Evolutionary conservation across 2,329 filamentous ascomycete species (phyloP), one percentile per base, ranked within the genome.

Genomic region (Orbilia quercus): DNA sequence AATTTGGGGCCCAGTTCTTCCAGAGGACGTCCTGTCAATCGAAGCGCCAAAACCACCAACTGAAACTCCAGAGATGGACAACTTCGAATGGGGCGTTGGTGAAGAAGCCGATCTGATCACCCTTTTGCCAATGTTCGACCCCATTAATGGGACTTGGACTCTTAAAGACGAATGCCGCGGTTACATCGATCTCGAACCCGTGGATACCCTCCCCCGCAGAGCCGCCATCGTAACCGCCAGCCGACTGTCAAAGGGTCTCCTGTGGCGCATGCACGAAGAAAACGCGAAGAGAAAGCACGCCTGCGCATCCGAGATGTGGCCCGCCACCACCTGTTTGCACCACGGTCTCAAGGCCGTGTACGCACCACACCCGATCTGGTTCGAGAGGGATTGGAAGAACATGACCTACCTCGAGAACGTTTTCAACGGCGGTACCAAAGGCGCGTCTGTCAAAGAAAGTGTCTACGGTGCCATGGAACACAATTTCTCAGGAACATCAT

Each of bases 221-320:
- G 89, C 91, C 44, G 90, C 91, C 76, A 96, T 98, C 81, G 94
- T 96, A 80, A 94, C 93, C 0, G 89, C 93, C 0, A 90, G 90
- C 0, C 88, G 94, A 63, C 90, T 98, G 82, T 95, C 90, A 9
- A 88, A 89, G 55, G 88, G 88, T 51, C 87, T 97, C 51, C 84
- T 98, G 12, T 84, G 88, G 75, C 90, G 90, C 18, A 98, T 98
- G 94, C 94, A 98, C 83, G 87, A 88, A 65, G 92, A 96, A 83
- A 96, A 93, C 2, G 88, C 89, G 34, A 86, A 91, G 78, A 89
- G 90, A 79, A 92, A 92, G 77, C 91, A 96, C 80, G 91, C 91
- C 76, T 96, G 95, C 82, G 96, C 96, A 80, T 91, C 92, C 0
- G 94, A 98, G 81, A 97, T 97, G 93, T 97, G 92, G 92, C 91